phyloP scores from a whole-genome alignment of 257 asterid genomes.

The Solanum acaule region DNA sequence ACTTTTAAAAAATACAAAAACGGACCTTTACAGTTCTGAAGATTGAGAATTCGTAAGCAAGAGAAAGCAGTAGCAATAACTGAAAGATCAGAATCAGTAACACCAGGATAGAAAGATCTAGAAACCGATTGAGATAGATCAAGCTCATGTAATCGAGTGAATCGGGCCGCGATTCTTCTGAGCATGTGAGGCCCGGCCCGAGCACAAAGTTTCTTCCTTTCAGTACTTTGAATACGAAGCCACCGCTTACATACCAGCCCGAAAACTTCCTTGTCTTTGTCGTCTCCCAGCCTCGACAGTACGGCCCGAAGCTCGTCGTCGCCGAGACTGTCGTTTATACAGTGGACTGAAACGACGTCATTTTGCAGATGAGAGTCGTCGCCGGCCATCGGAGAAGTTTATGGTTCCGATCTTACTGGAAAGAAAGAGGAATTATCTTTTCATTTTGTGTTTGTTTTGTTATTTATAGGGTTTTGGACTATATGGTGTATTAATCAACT shows the following conservation, averaged over 20 bases:
- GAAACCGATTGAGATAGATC: conserved; percentile 82
- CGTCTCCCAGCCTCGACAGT: conserved; percentile 34
- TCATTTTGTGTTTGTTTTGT: not conserved
- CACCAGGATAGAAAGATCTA: conserved; percentile 91
- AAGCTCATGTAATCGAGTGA: conserved; percentile 59
- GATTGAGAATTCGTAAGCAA: conserved; percentile 38
- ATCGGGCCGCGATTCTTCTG: conserved; percentile 58
- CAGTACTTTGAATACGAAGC: conserved; percentile 83
- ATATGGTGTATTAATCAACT: too few relatives aligned
- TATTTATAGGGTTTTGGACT: not conserved
- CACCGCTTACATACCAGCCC: conserved; percentile 93
- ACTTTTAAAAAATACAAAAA: too few relatives aligned
- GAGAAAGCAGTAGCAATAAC: conserved; percentile 64
- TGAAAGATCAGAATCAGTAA: conserved; percentile 75
- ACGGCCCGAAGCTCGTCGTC: conserved; percentile 83
- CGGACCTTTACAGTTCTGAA: conserved; percentile 73
- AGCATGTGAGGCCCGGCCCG: conserved; percentile 99
- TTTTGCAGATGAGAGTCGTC: not conserved
- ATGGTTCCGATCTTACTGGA: not conserved
- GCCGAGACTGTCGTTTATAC: conserved; percentile 56
- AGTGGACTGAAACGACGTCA: not conserved
- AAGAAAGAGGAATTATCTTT: not conserved
- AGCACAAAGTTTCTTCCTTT: conserved; percentile 55
- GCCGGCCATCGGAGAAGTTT: not conserved
- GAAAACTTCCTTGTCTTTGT: conserved; percentile 65